Conservation (phyloP, 2,329 filamentous ascomycete genomes). For the Colletotrichum aenigma region DNA sequence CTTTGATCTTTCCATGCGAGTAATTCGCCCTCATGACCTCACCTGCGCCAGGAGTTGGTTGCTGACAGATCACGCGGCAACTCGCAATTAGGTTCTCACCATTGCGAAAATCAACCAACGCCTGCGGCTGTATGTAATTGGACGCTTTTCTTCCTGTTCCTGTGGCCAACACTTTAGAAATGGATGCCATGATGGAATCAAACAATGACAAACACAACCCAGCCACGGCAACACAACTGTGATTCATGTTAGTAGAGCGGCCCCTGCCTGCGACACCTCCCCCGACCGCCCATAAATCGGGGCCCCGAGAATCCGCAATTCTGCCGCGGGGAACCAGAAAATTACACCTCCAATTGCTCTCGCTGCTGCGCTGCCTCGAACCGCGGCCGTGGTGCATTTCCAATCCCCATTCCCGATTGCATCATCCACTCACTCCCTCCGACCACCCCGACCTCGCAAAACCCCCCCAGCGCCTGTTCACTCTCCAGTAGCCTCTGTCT, state of each 20-base stretch:
- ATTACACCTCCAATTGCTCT: not conserved
- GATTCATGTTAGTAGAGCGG: not conserved
- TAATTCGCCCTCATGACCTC: not conserved
- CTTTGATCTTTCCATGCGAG: not conserved
- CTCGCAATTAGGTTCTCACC: not conserved
- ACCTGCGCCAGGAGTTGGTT: not conserved
- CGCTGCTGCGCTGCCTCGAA: not conserved
- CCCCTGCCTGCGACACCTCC: not conserved
- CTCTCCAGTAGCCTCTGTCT: not conserved
- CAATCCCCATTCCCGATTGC: constrained; percentile 7
- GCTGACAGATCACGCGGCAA: not conserved
- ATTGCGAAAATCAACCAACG: not conserved
- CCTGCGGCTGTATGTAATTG: not conserved
- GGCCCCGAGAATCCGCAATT: not conserved
- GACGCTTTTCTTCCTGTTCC: not conserved
- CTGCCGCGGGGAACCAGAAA: not conserved
- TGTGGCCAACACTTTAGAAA: not conserved
- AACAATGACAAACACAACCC: not conserved
- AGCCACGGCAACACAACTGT: not conserved
- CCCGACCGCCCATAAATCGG: not conserved
- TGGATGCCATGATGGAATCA: not conserved
- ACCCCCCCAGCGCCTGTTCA: not conserved
- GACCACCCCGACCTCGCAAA: not conserved
- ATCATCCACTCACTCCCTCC: not conserved
- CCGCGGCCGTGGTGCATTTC: not conserved